A percentile compares a stretch with the other conserved stretches of the same genome.
phyloP scores from a whole-genome alignment of 1,139 yeast species.

The Geotrichum histeridarum region DNA sequence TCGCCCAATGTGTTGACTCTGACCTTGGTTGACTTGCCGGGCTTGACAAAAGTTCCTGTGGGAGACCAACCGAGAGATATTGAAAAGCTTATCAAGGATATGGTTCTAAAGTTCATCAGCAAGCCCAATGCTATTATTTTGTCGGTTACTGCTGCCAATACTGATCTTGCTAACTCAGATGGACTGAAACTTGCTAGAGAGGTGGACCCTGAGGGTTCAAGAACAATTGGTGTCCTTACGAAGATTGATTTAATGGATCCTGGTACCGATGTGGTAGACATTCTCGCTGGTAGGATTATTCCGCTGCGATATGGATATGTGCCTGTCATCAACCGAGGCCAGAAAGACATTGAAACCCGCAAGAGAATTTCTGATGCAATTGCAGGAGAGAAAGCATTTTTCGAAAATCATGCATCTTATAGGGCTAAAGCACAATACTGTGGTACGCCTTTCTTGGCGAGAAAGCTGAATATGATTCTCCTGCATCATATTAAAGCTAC shows the following conservation, averaged over 20 bases:
- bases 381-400: conserved; percentile 69
- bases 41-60: conserved; percentile 97
- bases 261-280: conserved; percentile 98
- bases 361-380: conserved; percentile 89
- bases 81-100: conserved; percentile 88
- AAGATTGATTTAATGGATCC: conserved; percentile 97
- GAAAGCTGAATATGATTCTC: conserved; percentile 82
- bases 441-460: conserved; percentile 95
- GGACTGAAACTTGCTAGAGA: conserved; percentile 95
- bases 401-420: conserved; percentile 92
- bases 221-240: conserved; percentile 96
- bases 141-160: conserved; percentile 95
- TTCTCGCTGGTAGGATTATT: conserved; percentile 90
- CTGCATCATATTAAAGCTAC: conserved; percentile 92
- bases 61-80: conserved; percentile 99
- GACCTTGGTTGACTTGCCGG: conserved; percentile 95
- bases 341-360: conserved; percentile 82
- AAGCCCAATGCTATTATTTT: conserved; percentile 94
- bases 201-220: conserved; percentile 94
- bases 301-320: conserved; percentile 95
- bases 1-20: conserved; percentile 94
- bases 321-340: conserved; percentile 97
- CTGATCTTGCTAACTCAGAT: conserved; percentile 95
- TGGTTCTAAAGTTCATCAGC: conserved; percentile 88
- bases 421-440: conserved; percentile 86